Conservation (phyloP, 2,329 filamentous ascomycete genomes). For the Botrytis fragariae region DNA sequence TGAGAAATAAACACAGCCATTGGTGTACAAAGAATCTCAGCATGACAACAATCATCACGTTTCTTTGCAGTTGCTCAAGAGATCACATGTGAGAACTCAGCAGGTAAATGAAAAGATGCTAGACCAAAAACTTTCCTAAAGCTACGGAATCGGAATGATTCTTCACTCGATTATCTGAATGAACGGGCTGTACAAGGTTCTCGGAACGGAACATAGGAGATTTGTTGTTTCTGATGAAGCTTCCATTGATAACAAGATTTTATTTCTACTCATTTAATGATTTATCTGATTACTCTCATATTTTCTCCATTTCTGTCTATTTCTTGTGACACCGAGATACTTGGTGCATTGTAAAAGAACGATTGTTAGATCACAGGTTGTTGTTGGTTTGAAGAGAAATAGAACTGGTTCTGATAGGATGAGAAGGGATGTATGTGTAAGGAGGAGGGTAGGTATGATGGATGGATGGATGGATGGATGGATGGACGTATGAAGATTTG, state of each 20-base stretch:
- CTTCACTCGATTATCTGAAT: not conserved
- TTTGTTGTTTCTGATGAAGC: not conserved
- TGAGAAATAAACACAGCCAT: not conserved
- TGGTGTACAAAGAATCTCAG: not conserved
- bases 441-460: too few relatives aligned
- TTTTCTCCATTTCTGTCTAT: not conserved
- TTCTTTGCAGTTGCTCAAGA: not conserved
- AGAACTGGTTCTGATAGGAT: not conserved
- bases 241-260: not conserved
- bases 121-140: not conserved
- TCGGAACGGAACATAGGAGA: slow-evolving; percentile 11
- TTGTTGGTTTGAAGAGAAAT: not conserved
- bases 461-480: too few relatives aligned
- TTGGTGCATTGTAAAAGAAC: not conserved
- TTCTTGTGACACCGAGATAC: not conserved
- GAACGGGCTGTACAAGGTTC: not conserved
- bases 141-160: not conserved
- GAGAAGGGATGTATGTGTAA: not conserved
- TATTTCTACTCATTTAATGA: not conserved
- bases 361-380: not conserved
- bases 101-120: not conserved
- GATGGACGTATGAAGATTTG: not conserved
- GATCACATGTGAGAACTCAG: not conserved
- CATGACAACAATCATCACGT: slow-evolving; percentile 1
- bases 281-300: not conserved